Base-by-base conservation (phyloP, 495 filamentous ascomycete species). In the Mycothermus thermophilus region DNA sequence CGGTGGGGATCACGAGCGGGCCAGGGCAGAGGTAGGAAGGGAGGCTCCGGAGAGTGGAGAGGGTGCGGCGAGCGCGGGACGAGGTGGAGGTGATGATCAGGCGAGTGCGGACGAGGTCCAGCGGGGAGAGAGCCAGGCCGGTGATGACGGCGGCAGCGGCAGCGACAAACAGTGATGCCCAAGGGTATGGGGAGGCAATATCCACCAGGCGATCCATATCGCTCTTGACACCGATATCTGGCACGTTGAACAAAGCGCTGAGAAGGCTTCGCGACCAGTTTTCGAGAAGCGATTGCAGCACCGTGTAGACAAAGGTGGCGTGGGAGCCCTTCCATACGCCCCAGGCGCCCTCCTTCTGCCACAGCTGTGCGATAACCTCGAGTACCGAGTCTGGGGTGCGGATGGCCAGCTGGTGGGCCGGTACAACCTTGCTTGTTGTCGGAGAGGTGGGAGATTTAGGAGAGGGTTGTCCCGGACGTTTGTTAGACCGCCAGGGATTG, bases 261-360 rank as follows among this genome's bases (percentile, higher is more conserved):
- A 95, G 66, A 3, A 93, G 64, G 43, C 79, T 80, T 32, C 84
- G 75, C 9, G 84, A 79, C 71, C 87, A 95, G 40, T 76, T 79
- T 51, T 90, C 85, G 3, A 90, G 55, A 3, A 86, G 77, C n/a
- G 79, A 81, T 19, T 82, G 68, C n/a, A 93, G 71, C 19, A 90
- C 65, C 2, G 75, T 77, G 59, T 93, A 85, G 33, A 95, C 67
- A 43, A 93, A 93, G 1, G 83, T 87, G n/a, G 79, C 67, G 48
- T 93, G 93, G 21, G 83, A 77, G 17, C 79, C 84, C 61, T 95
- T 95, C 86, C 87, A 97, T 0, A 93, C 75, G 5, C 90, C 92
- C 67, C 80, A 85, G 6, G 79, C 78, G 6, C 83, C 82, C 52
- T 92, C 90, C 43, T 79, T 84, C n/a, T 69, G 61, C 86, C 87